These are phyloP conservation scores for Ascochyta rabiei DNA, from an alignment of 2,329 filamentous ascomycete species.

Conservation along the genomic window DNA sequence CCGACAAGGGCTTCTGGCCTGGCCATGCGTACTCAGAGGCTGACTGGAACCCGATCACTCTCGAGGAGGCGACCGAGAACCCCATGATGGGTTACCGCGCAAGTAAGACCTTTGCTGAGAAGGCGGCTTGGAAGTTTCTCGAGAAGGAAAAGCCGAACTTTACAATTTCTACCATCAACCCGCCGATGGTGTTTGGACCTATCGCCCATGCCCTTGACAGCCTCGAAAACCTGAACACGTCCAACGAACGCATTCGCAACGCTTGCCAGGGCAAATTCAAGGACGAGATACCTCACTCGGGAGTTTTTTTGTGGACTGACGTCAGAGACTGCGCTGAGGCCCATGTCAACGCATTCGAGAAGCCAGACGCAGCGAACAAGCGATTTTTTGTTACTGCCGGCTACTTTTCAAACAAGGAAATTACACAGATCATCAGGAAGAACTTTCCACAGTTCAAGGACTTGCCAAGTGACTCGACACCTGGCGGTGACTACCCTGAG, in stretches of 20 bases:
- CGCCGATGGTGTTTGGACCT: slow-evolving; percentile 58
- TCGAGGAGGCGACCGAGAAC: slow-evolving; percentile 55
- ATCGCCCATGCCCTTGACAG: slow-evolving; percentile 65
- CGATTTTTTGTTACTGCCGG: slow-evolving; percentile 67
- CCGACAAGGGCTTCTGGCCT: slow-evolving; percentile 57
- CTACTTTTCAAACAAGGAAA: slow-evolving; percentile 65
- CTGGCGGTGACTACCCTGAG: slow-evolving; percentile 54
- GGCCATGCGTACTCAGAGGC: slow-evolving; percentile 59
- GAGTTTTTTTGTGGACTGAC: slow-evolving; percentile 57
- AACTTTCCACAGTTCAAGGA: slow-evolving; percentile 61
- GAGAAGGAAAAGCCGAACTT: slow-evolving; percentile 60
- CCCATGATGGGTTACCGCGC: slow-evolving; percentile 56
- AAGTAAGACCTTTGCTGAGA: slow-evolving; percentile 68
- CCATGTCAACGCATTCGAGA: slow-evolving; percentile 65
- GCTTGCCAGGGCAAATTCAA: slow-evolving; percentile 68
- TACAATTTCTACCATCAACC: slow-evolving; percentile 56
- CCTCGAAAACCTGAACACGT: slow-evolving; percentile 72
- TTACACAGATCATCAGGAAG: slow-evolving; percentile 62
- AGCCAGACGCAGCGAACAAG: slow-evolving; percentile 63
- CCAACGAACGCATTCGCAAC: slow-evolving; percentile 70
- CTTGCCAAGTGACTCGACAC: slow-evolving; percentile 53
- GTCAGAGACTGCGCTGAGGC: slow-evolving; percentile 65
- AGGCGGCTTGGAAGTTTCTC: slow-evolving; percentile 60
- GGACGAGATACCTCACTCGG: slow-evolving; percentile 62
- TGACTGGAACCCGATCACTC: slow-evolving; percentile 65